Conservation (phyloP, 2,329 filamentous ascomycete genomes). For the Septoria petroselini region DNA sequence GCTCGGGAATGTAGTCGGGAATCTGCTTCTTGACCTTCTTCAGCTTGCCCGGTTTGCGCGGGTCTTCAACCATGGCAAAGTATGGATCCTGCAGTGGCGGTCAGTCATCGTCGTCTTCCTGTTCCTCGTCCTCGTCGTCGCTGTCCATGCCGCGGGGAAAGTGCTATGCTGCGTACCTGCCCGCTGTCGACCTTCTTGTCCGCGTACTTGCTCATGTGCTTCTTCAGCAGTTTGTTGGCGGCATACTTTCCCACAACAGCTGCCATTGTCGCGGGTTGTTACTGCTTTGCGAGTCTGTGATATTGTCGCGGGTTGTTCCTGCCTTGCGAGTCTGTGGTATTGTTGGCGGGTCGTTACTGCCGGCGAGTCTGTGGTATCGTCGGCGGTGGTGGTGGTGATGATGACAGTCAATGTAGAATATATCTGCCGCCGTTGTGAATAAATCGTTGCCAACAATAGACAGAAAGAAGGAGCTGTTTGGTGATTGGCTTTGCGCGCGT, state of each 20-base stretch:
- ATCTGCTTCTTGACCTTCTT: conserved; percentile 84
- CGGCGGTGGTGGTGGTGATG: neutral
- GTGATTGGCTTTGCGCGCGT: conserved; percentile 23
- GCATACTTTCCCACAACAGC: conserved; percentile 48
- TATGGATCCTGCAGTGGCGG: conserved; percentile 69
- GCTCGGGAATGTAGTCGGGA: conserved; percentile 74
- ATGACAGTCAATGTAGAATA: neutral
- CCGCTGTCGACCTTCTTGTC: conserved; percentile 42
- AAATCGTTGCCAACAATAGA: conserved; percentile 23
- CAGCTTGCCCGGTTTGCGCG: conserved; percentile 66
- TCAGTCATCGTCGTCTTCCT: conserved; percentile 13
- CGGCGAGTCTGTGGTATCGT: neutral
- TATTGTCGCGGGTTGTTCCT: conserved; percentile 38
- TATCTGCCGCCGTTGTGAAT: conserved; percentile 16
- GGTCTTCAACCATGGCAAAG: conserved; percentile 77
- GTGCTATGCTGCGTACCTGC: conserved; percentile 41
- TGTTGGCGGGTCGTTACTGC: conserved; percentile 22
- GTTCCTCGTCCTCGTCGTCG: neutral
- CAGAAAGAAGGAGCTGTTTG: conserved; percentile 6
- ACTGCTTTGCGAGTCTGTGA: conserved; percentile 31
- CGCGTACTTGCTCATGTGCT: conserved; percentile 49
- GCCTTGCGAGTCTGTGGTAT: conserved; percentile 44
- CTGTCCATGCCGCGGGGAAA: no score
- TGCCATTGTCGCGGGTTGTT: conserved; percentile 41
- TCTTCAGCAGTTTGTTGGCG: conserved; percentile 49